phyloP scores from a whole-genome alignment of 371 early-diverging fungal genomes.

The Neoconidiobolus thromboides region DNA sequence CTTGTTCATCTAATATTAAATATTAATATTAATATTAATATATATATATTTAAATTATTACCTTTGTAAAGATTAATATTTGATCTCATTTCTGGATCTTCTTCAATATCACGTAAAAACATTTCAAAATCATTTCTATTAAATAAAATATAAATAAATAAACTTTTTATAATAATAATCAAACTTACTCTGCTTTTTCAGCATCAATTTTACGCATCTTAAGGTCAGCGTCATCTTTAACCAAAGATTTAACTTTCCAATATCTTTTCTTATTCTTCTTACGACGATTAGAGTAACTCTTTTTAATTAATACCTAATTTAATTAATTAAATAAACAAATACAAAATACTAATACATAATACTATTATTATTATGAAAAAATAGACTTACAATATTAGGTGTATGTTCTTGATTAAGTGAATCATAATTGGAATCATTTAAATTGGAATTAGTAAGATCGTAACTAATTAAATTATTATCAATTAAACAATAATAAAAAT shows the following conservation, averaged over 20 bases:
- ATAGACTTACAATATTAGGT: slow-evolving; percentile 42
- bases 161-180: too few relatives aligned
- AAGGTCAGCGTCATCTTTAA: slow-evolving; percentile 72
- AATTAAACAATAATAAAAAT: too few relatives aligned
- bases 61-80: slow-evolving; percentile 80
- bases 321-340: too few relatives aligned
- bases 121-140: slow-evolving; percentile 44
- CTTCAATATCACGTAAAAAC: slow-evolving; percentile 90
- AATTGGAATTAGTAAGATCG: slow-evolving; percentile 69
- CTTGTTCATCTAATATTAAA: slow-evolving; percentile 10
- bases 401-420: slow-evolving; percentile 30
- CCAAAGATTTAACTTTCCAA: slow-evolving; percentile 81
- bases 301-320: slow-evolving; percentile 50
- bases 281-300: slow-evolving; percentile 74
- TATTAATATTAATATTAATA: neutral
- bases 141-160: too few relatives aligned
- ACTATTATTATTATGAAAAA: too few relatives aligned
- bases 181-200: slow-evolving; percentile 31
- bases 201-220: slow-evolving; percentile 50
- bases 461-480: slow-evolving; percentile 11
- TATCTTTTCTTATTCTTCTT: slow-evolving; percentile 62
- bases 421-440: slow-evolving; percentile 75
- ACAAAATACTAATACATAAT: too few relatives aligned
- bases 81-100: slow-evolving; percentile 85
- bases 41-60: neutral